phyloP scores from a whole-genome alignment of 106 monocot species.

The Dioscorea zingiberensis region DNA sequence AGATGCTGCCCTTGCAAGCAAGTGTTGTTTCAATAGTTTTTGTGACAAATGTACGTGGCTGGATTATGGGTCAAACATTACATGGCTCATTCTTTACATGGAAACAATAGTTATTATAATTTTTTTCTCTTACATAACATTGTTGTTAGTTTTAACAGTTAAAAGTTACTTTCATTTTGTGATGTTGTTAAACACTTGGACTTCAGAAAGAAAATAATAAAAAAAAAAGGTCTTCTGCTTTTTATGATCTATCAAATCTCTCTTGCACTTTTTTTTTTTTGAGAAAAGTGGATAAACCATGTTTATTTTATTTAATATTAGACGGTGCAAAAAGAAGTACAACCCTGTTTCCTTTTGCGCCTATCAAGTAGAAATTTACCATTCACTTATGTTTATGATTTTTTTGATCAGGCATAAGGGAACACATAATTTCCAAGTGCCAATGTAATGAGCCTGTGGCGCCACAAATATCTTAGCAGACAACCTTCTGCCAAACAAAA shows the following conservation, averaged over 20 bases:
- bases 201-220: background rate
- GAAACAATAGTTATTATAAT: background rate
- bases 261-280: background rate
- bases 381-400: background rate
- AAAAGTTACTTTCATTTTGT: background rate
- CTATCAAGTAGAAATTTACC: background rate
- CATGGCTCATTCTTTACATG: background rate
- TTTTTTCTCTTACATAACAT: background rate
- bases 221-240: background rate
- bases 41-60: constrained; percentile 53
- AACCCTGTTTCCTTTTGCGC: too few species aligned
- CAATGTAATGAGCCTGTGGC: constrained; percentile 42
- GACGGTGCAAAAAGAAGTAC: too few species aligned
- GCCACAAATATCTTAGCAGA: constrained; percentile 40
- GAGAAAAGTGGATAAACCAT: background rate
- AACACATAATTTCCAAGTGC: constrained; percentile 43
- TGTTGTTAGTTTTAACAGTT: background rate
- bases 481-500: constrained; percentile 51
- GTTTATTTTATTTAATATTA: too few species aligned
- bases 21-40: constrained; percentile 61
- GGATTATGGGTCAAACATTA: background rate
- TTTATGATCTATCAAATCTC: background rate
- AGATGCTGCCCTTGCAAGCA: constrained; percentile 52
- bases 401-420: constrained; percentile 43
- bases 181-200: background rate